Conservation (phyloP, 176 grass and related monocot genomes). For the Bromus sterilis region DNA sequence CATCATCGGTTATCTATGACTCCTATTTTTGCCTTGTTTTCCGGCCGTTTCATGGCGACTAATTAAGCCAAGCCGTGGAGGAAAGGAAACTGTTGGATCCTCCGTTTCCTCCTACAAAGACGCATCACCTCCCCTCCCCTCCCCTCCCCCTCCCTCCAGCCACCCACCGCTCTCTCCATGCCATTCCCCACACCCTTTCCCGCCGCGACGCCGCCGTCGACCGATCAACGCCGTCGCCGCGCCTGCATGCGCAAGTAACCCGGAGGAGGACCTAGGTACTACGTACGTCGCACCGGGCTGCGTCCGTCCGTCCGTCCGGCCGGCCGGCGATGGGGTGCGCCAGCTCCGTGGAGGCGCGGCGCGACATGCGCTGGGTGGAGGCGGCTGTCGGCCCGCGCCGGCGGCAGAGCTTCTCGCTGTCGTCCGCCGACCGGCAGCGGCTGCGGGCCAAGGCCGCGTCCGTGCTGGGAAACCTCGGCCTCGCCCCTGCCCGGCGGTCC, state of each 20-base stretch:
- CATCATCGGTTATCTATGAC: not conserved
- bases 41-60: not conserved
- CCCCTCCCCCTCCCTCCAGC: too few species aligned
- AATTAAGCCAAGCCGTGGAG: not conserved
- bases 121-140: too few species aligned
- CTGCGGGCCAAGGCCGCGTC: constrained; percentile 23
- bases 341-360: constrained; percentile 31
- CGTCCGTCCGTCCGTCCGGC: not conserved
- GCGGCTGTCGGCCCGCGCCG: not conserved
- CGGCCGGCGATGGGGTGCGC: constrained; percentile 42
- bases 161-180: not conserved
- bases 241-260: not conserved
- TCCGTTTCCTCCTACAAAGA: not conserved
- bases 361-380: constrained; percentile 19
- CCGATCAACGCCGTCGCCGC: not conserved
- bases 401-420: constrained; percentile 36
- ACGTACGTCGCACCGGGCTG: not conserved
- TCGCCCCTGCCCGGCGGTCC: not conserved
- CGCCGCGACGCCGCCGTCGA: not conserved
- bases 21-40: not conserved
- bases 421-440: constrained; percentile 25
- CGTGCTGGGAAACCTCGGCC: constrained; percentile 30
- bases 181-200: not conserved
- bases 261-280: not conserved
- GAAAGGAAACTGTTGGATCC: not conserved